Percentiles rank a stretch among this genome's conserved stretches.
These are phyloP conservation scores for Neurospora tetraspora DNA, from an alignment of 495 filamentous ascomycete genomes.

Conservation along the genomic window DNA sequence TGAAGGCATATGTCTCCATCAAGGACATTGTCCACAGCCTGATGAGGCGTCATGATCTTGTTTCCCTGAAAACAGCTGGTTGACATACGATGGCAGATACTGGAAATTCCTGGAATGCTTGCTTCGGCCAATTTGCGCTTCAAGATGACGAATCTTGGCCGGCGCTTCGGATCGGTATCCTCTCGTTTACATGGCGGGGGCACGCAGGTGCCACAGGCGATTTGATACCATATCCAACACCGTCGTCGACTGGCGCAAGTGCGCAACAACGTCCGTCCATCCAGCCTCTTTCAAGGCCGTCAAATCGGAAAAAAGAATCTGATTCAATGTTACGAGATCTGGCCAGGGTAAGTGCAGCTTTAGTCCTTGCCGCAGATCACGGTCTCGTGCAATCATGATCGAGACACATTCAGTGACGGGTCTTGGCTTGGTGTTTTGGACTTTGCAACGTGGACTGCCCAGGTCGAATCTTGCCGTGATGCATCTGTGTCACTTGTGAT, in stretches of 20 bases:
- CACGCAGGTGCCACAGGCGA: background rate
- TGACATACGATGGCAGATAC: background rate
- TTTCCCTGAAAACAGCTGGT: background rate
- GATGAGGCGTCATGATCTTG: background rate
- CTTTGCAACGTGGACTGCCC: background rate
- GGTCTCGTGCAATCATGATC: background rate
- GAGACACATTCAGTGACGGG: background rate
- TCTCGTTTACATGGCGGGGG: background rate
- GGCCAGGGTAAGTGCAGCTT: background rate
- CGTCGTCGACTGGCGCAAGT: background rate
- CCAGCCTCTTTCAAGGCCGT: background rate
- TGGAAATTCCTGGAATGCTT: too few species aligned
- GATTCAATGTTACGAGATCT: background rate
- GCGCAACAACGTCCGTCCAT: background rate
- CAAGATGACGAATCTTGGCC: background rate
- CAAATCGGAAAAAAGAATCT: background rate
- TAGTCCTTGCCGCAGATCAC: background rate
- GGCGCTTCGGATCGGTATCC: background rate
- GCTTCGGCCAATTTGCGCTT: background rate
- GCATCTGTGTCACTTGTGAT: background rate
- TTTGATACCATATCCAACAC: background rate
- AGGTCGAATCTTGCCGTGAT: background rate
- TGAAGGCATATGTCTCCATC: background rate
- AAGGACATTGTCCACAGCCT: background rate
- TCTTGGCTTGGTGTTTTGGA: background rate